Evolutionary conservation across 2,329 filamentous ascomycete genomes (phyloP).

Genomic region (Ceratocystis variospora): DNA sequence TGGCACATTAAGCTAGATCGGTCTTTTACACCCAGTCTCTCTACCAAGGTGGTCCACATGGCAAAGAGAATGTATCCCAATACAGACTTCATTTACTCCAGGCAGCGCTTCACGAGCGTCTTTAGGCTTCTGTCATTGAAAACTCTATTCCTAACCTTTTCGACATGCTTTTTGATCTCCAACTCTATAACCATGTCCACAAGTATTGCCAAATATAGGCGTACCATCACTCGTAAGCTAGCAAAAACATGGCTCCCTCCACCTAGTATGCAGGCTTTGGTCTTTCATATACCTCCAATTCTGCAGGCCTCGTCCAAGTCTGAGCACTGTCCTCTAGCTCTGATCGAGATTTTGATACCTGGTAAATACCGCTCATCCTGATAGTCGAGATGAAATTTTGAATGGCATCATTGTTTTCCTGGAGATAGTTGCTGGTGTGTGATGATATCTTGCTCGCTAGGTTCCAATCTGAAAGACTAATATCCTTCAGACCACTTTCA

Average conservation of each 20-base stretch:
- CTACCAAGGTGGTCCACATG: not conserved
- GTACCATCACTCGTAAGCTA: not conserved
- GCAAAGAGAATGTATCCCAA: conserved; percentile 19
- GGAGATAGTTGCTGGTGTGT: conserved; percentile 22
- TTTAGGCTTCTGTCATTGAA: not conserved
- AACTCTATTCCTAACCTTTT: not conserved
- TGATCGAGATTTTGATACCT: too few relatives aligned
- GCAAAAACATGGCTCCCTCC: not conserved
- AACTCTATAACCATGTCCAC: not conserved
- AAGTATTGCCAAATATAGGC: not conserved
- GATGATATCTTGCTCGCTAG: conserved; percentile 21
- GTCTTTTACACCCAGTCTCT: too few relatives aligned
- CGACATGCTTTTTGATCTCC: not conserved
- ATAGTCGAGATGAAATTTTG: not conserved
- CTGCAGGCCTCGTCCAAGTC: not conserved
- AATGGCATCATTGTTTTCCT: not conserved
- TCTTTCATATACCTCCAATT: not conserved
- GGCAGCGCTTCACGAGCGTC: conserved; percentile 14
- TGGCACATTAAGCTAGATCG: too few relatives aligned
- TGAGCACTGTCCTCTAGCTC: too few relatives aligned
- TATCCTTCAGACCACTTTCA: conserved; percentile 23
- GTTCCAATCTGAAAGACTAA: conserved; percentile 23
- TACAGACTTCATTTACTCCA: conserved; percentile 18
- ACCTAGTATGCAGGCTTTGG: not conserved
- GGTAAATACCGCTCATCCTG: not conserved